Conservation (phyloP, 169 alveolate genomes). For the Miamiensis avidus region DNA sequence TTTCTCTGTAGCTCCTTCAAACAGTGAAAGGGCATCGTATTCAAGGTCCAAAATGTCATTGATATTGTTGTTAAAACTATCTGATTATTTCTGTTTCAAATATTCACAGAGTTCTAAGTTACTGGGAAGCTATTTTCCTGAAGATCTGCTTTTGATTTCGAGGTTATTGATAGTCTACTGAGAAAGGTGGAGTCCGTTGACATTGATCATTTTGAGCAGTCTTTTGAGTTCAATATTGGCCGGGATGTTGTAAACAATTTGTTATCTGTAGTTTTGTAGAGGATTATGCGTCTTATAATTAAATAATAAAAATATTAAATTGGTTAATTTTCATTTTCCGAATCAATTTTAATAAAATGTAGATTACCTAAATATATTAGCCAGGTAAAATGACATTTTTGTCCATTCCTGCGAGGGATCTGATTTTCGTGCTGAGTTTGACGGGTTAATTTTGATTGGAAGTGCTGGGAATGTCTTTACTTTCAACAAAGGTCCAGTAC, state of each 20-base stretch:
- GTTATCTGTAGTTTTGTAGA: too few relatives aligned
- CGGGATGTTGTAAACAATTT: too few relatives aligned
- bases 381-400: too few relatives aligned
- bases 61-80: not conserved
- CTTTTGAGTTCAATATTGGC: not conserved
- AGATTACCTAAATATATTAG: too few relatives aligned
- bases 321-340: too few relatives aligned
- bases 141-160: not conserved
- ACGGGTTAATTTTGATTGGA: too few relatives aligned
- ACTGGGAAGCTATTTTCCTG: not conserved
- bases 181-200: not conserved
- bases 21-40: constrained; percentile 3
- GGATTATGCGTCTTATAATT: too few relatives aligned
- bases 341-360: too few relatives aligned
- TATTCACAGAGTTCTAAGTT: not conserved
- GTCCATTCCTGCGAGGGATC: too few relatives aligned
- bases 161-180: not conserved
- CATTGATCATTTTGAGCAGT: not conserved
- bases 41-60: constrained; percentile 5
- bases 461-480: too few relatives aligned
- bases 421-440: too few relatives aligned
- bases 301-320: too few relatives aligned
- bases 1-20: not conserved
- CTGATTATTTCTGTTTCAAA: not conserved
- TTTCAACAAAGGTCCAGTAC: not conserved